Evolutionary conservation across 257 asterid genomes (phyloP), one percentile per base, ranked within the genome.

Genomic region (Solanum pimpinellifolium): DNA sequence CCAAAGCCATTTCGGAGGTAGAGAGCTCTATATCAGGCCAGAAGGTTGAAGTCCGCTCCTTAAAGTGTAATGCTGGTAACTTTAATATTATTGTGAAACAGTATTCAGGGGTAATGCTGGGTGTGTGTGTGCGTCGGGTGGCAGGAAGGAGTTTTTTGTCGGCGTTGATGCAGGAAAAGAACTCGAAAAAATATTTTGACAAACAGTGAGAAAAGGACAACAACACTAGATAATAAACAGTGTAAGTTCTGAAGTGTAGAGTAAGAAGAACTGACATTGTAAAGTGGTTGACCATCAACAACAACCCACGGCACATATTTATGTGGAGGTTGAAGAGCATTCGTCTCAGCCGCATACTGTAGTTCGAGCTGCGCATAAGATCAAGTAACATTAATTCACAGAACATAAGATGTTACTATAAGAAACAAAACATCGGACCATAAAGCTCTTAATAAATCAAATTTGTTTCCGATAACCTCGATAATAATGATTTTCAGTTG

Each of bases 251-350:
- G 60, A 84, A 31, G 11, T 14, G 9, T n/a, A 70, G 83, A 83
- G 88, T 35, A 1, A 69, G 86, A 90, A 85, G 88, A 88, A 92
- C 97, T 90, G 52, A 96, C 99, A 86, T 95, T 98, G 81, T 96
- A 95, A 70, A 96, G 93, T 56, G 99, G 99, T 25, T 94, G 91
- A 39, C 98, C 98, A 81, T 96, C 94, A 88, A 97, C 98, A 73
- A 92, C 94, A 11, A 97, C 96, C 99, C 98, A 97, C 1, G 99
- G 98, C 65, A 97, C 98, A 15, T 95, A 97, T 65, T 46, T 90
- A 88, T 95, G 98, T 60, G 98, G 99, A 86, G 99, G 99, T 84
- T 93, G 81, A 70, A 97, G 98, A 73, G 94, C 92, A 87, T 87
- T 93, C 83, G 99, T 97, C 80, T 76, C 89, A 33, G 92, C 94